Evolutionary conservation across 805 yeast genomes (phyloP).

Genomic region (Kodamaea sagamina): DNA sequence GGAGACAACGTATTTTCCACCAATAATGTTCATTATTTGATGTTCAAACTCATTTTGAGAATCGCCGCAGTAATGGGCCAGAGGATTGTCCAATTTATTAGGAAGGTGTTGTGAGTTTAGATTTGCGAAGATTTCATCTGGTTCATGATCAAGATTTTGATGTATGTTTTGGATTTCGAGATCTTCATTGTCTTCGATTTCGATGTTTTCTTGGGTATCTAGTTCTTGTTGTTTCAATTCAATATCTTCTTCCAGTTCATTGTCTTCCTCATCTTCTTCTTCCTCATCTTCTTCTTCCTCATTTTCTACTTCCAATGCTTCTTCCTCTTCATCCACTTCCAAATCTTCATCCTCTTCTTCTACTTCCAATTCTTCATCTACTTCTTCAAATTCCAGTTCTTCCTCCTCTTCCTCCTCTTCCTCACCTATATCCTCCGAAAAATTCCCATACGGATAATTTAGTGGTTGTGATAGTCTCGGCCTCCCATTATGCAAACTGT

Average conservation of each 20-base stretch:
- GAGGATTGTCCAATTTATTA: no score
- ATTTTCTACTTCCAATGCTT: neutral
- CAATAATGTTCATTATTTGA: no score
- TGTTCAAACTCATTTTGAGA: no score
- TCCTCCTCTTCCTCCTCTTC: neutral
- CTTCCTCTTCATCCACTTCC: slow-evolving; percentile 6
- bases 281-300: slow-evolving; percentile 8
- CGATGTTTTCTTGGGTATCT: neutral
- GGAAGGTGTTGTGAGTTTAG: neutral
- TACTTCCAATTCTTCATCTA: slow-evolving; percentile 1
- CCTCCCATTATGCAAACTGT: no score
- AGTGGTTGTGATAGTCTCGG: neutral
- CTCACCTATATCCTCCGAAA: neutral
- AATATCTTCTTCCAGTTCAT: slow-evolving; percentile 3
- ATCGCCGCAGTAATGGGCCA: no score
- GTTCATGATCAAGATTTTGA: neutral
- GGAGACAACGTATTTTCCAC: no score
- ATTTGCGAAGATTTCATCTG: neutral
- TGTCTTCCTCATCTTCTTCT: slow-evolving; percentile 11
- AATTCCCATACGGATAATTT: neutral
- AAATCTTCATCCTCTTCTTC: slow-evolving; percentile 10
- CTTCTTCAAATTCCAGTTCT: slow-evolving; percentile 10
- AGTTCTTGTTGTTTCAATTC: slow-evolving; percentile 2
- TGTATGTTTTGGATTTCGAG: neutral
- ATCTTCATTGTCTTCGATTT: neutral